Evolutionary conservation across 2,329 filamentous ascomycete species (phyloP), one percentile per base, ranked within the genome.

Genomic region (Fusarium sp.): DNA sequence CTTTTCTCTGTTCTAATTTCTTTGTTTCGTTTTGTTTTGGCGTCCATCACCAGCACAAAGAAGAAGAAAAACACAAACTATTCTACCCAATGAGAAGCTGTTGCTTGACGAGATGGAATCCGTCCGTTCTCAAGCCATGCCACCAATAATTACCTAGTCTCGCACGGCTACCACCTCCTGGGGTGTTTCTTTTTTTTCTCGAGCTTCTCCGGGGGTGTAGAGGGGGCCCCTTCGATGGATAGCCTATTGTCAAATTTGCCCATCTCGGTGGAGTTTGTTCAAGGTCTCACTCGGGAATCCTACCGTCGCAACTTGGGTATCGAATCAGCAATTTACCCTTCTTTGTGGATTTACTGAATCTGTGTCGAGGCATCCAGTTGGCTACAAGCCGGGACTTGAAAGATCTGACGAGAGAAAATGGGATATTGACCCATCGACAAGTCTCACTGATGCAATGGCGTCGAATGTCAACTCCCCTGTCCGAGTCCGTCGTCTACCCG

Each of bases 111-210:
- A 10, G 52, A 63, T 25, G 25, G 25, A 32, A 30, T 12, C 20
- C 54, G 33, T 32, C 30, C n/a, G 40, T 70, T 14, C 25, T 47
- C 22, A 37, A 54, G 40, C 17, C 63, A 32, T 32, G 20, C 61
- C 15, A 57, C 45, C 38, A 27, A 66, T 52, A 38, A 37, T 52
- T 64, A 32, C 37, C 69, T 38, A 52, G 63, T 40, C 43, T 47
- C 43, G 22, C 43, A 47, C 43, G 43, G 43, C 43, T 47, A 22
- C 43, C 43, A 70, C 43, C 14, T 61, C 35, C 40, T 43, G n/a
- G 40, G 40, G 38, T 20, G 38, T 20, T 37, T 40, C 37, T 43
- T 20, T 43, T 43, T 43, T 20, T 12, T 20, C n/a, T n/a, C n/a
- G 38, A 43, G n/a, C 38, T 43, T 43, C 38, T 43, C 38, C 10